Base-by-base conservation (phyloP, 192 early-diverging fungal genomes). In the Gaertneriomyces sp. region DNA sequence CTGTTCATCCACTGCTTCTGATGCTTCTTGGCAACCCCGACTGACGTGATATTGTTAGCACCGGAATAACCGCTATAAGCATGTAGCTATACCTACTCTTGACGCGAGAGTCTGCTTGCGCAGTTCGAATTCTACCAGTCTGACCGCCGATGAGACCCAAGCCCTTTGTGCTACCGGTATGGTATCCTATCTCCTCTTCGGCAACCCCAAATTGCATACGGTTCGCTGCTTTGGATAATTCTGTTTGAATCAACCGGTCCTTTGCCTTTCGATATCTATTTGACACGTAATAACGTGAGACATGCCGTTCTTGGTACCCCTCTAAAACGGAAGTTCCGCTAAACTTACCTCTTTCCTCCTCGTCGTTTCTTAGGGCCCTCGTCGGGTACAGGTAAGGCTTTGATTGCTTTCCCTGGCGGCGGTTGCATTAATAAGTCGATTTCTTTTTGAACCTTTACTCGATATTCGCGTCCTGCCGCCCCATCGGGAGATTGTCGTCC, bases 341-440 rank as follows among this genome's bases (percentile, higher is more conserved):
- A 25, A 47, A 42, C 63, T 25, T 75, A 86, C 86, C 81, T 69
- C 65, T 88, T 87, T n/a, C 97, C 97, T 46, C 89, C 97, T 57
- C 97, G 81, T 12, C 90, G 75, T 63, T 92, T 91, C 74, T 95
- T 96, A 10, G 90, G 84, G 0, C 88, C 91, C 67, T 99, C 95
- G 60, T 89, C 83, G 5, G 97, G 97, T 6, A 93, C 84, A 7
- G 97, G 94, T 44, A 99, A 68, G 1, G 95, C 91, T 71, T 96
- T 96, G 63, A 90, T 67, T 5, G 84, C 80, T 61, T 94, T 93
- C 25, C 82, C 72, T 0, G 94, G 94, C 16, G 94, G 89, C 7
- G 97, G 90, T 63, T 92, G 90, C 53, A 86, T 75, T 55, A 93
- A 51, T 65, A 92, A 89, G 59, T 93, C 93, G 5, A 99, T 77